Percentiles rank a stretch among this genome's conserved stretches.
phyloP scores from a whole-genome alignment of 2,329 filamentous ascomycete species.

The Fusarium sp. region DNA sequence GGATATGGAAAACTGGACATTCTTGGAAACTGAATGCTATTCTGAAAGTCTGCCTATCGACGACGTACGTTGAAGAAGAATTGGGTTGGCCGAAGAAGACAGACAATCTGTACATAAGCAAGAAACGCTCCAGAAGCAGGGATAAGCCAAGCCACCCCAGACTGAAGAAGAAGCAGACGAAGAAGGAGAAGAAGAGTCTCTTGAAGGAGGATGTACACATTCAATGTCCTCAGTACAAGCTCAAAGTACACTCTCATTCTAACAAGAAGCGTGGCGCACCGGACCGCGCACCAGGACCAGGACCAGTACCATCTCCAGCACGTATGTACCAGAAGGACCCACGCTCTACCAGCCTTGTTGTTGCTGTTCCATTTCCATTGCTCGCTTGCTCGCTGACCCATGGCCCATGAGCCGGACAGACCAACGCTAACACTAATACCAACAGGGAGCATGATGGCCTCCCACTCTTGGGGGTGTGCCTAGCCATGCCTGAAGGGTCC shows the following conservation, averaged over 20 bases:
- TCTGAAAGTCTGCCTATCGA: background rate
- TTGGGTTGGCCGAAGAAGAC: slow-evolving; percentile 34
- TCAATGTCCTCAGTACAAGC: slow-evolving; percentile 25
- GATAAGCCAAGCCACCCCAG: slow-evolving; percentile 40
- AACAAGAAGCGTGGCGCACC: slow-evolving; percentile 30
- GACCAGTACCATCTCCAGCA: background rate
- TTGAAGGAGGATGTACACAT: slow-evolving; percentile 1
- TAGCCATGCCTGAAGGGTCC: slow-evolving; percentile 17
- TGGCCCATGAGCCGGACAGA: slow-evolving; percentile 3
- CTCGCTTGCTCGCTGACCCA: background rate
- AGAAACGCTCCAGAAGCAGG: slow-evolving; percentile 10
- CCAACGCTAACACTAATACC: slow-evolving; percentile 14
- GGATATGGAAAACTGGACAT: background rate
- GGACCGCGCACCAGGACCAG: slow-evolving; percentile 28
- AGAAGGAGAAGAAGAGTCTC: background rate
- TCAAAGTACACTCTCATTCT: slow-evolving; percentile 13
- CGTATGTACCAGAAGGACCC: slow-evolving; percentile 7
- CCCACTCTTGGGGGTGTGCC: slow-evolving; percentile 1
- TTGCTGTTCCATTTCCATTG: slow-evolving; percentile 1
- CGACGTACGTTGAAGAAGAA: background rate
- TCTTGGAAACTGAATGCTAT: slow-evolving; percentile 11
- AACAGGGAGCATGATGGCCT: background rate
- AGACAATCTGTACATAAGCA: slow-evolving; percentile 10
- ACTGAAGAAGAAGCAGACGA: background rate
- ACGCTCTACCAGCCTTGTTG: slow-evolving; percentile 6